Base-by-base conservation (phyloP, 148 eudicot species). In the Talinum fruticosum region DNA sequence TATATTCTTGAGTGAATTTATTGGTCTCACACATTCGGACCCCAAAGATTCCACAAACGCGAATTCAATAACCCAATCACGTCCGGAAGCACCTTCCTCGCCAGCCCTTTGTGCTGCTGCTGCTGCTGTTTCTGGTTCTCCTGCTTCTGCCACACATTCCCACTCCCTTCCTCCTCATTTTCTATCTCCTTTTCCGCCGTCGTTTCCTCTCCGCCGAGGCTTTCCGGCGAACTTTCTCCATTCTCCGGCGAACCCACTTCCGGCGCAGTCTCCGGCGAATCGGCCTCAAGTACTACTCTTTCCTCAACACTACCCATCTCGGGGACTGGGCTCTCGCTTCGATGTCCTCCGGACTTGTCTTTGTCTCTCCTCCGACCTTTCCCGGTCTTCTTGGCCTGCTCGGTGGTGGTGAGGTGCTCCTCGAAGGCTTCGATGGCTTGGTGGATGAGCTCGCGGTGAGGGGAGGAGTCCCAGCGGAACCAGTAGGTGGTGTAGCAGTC, bases 41-140 rank as follows among this genome's bases (percentile, higher is more conserved):
- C 82, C 95, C 93, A 89, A 87, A 89, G 90, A 47, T 86, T 85
- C 91, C 90, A 93, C 75, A 93, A 89, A 91, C 95, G 95, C 36
- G 93, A 93, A 74, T 86, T 83, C 14, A 93, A 82, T 71, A 90
- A 28, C 61, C 95, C 95, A 65, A 93, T 83, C 78, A 93, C 88
- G 83, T 93, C 97, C 97, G 95, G 97, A 36, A 90, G 71, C 15
- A 90, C 87, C 82, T 88, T 93, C 84, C 90, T 88, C 32, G 88
- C 93, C 78, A 92, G 77, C 44, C 94, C 97, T 71, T 86, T 90
- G 68, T 88, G 71, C 62, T 84, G 66, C 68, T 69, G 69, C 33
- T 69, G 64, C 19, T 33, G 64, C 83, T 70, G 81, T 69, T 72
- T 1, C 32, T 59, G 73, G 69, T 72, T 1, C 32, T 62, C 18